These are phyloP conservation scores for Xerocomus spinulosus DNA, from an alignment of 768 basidiomycete genomes.

Conservation along the genomic window DNA sequence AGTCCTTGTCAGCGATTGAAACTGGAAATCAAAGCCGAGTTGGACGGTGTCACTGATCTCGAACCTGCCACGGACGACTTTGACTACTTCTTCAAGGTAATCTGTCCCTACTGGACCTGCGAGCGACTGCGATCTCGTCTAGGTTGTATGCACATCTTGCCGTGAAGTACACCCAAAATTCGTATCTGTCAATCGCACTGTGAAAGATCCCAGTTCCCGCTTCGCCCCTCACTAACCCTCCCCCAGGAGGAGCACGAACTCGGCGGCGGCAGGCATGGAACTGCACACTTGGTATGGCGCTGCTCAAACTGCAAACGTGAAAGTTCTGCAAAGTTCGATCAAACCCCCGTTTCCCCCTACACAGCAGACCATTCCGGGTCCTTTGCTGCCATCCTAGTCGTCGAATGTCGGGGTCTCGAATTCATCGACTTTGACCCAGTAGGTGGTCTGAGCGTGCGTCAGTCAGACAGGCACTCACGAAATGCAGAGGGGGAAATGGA, in stretches of 20 bases:
- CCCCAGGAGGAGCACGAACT: slow-evolving; percentile 61
- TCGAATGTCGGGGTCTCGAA: slow-evolving; percentile 88
- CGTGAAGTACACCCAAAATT: slow-evolving; percentile 70
- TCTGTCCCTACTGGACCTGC: not conserved
- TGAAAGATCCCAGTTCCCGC: slow-evolving; percentile 26
- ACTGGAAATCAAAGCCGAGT: slow-evolving; percentile 71
- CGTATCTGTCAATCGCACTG: slow-evolving; percentile 67
- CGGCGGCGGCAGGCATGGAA: slow-evolving; percentile 61
- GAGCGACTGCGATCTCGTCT: not conserved
- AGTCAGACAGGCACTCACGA: not conserved
- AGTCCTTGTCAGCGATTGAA: slow-evolving; percentile 43
- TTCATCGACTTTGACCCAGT: slow-evolving; percentile 79
- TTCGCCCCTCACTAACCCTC: slow-evolving; percentile 1
- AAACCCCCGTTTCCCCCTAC: slow-evolving; percentile 50
- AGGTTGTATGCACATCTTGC: slow-evolving; percentile 81
- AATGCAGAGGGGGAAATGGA: slow-evolving; percentile 67
- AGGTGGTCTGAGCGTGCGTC: slow-evolving; percentile 14
- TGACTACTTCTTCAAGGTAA: slow-evolving; percentile 77
- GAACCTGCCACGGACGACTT: slow-evolving; percentile 63
- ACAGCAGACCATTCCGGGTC: slow-evolving; percentile 53
- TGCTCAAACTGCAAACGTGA: slow-evolving; percentile 77
- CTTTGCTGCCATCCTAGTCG: slow-evolving; percentile 58
- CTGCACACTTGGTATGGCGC: slow-evolving; percentile 78
- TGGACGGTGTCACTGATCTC: slow-evolving; percentile 74
- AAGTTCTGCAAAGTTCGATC: slow-evolving; percentile 75